A percentile compares a stretch with the other conserved stretches of the same genome.
These are phyloP conservation scores for Termitomyces sp. DNA, from an alignment of 1,284 basidiomycete species.

Conservation along the genomic window DNA sequence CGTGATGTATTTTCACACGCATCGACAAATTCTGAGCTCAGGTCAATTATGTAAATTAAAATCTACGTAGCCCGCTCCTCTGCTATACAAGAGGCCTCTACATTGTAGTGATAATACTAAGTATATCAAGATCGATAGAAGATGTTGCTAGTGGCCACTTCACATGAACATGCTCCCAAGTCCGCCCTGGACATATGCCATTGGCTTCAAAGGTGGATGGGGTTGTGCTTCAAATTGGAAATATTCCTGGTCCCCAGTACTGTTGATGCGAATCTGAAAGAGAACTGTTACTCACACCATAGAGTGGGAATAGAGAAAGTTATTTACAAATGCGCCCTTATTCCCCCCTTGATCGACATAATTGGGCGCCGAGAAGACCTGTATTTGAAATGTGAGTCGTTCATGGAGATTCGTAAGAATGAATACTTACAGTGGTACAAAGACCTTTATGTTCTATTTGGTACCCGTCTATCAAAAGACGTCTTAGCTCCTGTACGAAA, in stretches of 20 bases:
- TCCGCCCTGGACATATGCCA: slow-evolving; percentile 79
- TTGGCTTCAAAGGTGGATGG: slow-evolving; percentile 88
- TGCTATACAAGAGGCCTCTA: not conserved
- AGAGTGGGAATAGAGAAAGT: slow-evolving; percentile 7
- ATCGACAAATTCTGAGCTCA: not conserved
- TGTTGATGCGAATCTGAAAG: slow-evolving; percentile 75
- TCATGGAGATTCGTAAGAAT: not conserved
- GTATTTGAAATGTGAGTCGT: slow-evolving; percentile 10
- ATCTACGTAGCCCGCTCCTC: not conserved
- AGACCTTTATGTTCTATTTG: slow-evolving; percentile 86
- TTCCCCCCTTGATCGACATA: slow-evolving; percentile 82
- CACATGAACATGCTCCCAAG: slow-evolving; percentile 61
- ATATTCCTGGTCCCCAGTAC: slow-evolving; percentile 71
- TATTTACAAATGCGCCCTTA: slow-evolving; percentile 73
- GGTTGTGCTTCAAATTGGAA: slow-evolving; percentile 82
- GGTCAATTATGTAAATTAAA: not conserved
- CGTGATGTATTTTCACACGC: not conserved
- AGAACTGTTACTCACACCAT: slow-evolving; percentile 4
- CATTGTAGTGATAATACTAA: not conserved
- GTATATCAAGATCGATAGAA: not conserved
- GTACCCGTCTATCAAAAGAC: slow-evolving; percentile 63
- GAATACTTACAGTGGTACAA: slow-evolving; percentile 70
- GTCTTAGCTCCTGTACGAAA: slow-evolving; percentile 3
- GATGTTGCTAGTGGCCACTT: not conserved
- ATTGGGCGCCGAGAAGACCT: slow-evolving; percentile 83